These are phyloP conservation scores for Colletotrichum neosansevieriae DNA, from an alignment of 2,329 filamentous ascomycete species.

Conservation along the genomic window DNA sequence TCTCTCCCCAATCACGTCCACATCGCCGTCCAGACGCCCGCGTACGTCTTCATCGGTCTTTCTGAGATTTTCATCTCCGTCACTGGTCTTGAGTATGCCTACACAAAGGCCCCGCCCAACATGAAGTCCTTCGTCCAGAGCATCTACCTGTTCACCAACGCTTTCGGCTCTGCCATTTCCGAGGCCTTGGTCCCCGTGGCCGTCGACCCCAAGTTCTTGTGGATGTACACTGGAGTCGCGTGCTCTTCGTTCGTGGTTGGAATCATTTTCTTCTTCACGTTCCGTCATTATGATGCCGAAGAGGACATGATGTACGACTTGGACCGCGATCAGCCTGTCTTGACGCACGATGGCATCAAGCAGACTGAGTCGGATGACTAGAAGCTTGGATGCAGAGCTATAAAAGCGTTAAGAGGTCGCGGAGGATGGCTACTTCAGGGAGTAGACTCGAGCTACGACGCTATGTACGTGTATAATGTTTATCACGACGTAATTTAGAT, in stretches of 20 bases:
- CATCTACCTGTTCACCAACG: slow-evolving; percentile 71
- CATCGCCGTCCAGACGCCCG: slow-evolving; percentile 66
- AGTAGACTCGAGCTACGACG: neutral
- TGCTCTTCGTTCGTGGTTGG: slow-evolving; percentile 61
- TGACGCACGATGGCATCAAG: slow-evolving; percentile 40
- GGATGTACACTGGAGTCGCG: slow-evolving; percentile 74
- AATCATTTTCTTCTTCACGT: slow-evolving; percentile 62
- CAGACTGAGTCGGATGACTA: slow-evolving; percentile 7
- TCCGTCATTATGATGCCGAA: slow-evolving; percentile 53
- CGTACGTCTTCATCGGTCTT: slow-evolving; percentile 68
- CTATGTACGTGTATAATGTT: neutral
- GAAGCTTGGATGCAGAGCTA: neutral
- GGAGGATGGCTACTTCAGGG: neutral
- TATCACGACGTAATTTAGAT: slow-evolving; percentile 1
- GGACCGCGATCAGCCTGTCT: slow-evolving; percentile 49
- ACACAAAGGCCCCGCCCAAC: slow-evolving; percentile 76
- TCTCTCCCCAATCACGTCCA: slow-evolving; percentile 59
- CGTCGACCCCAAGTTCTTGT: slow-evolving; percentile 73
- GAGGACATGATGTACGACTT: slow-evolving; percentile 55
- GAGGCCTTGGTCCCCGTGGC: slow-evolving; percentile 60
- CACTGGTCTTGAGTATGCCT: slow-evolving; percentile 79
- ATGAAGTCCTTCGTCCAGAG: slow-evolving; percentile 74
- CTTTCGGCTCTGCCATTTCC: slow-evolving; percentile 69
- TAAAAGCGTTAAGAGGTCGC: too few species aligned
- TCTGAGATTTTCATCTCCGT: slow-evolving; percentile 75